Percentiles rank a stretch among this genome's conserved stretches.
Conservation (phyloP, 345 rosid genomes). For the Geranium rotundifolium region DNA sequence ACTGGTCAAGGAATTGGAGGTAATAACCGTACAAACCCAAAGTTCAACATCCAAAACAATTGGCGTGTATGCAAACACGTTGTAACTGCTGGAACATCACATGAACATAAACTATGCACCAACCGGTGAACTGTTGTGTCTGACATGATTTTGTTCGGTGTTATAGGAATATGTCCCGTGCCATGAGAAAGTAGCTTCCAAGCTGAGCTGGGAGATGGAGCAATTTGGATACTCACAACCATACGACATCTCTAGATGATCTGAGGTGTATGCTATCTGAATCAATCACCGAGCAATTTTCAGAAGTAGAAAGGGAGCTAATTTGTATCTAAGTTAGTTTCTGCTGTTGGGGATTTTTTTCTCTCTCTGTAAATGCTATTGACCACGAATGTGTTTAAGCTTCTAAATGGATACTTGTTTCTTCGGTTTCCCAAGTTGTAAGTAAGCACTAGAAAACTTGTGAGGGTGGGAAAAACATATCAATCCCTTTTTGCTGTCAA, state of each 20-base stretch:
- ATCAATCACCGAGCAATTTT: too few relatives aligned
- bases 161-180: neutral
- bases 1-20: neutral
- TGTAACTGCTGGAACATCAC: neutral
- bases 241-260: neutral
- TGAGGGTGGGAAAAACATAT: neutral
- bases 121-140: too few relatives aligned
- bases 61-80: neutral
- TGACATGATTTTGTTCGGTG: neutral
- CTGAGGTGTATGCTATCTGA: too few relatives aligned
- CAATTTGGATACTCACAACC: neutral
- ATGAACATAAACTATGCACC: neutral
- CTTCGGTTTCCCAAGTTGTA: neutral
- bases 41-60: neutral
- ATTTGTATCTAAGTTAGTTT: too few relatives aligned
- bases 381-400: neutral
- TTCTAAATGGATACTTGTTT: neutral
- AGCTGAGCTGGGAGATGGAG: neutral
- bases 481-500: neutral
- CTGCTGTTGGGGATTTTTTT: neutral
- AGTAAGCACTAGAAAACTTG: neutral
- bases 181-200: neutral
- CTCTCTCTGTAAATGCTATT: neutral
- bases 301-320: neutral
- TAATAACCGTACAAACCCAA: neutral